Evolutionary conservation across 1,284 basidiomycete genomes (phyloP), one percentile per base, ranked within the genome.

Genomic region (Volvariella volvacea): DNA sequence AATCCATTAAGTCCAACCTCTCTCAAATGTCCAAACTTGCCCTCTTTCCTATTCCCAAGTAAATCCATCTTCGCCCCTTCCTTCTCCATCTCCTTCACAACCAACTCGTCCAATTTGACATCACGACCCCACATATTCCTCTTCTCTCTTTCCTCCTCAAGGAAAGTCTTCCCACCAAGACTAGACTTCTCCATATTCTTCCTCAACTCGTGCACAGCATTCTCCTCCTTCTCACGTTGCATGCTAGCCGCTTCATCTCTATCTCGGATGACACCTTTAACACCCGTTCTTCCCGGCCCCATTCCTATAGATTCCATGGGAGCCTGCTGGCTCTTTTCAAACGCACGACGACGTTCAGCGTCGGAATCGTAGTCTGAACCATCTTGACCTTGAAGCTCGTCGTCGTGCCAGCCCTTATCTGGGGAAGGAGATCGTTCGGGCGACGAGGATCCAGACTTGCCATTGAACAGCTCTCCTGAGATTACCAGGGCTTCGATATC

Each of bases 221-320:
- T 63, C 4, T 65, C 66, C 14, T 67, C 65, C 51, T 71, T 75
- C 19, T 71, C 68, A 12, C 72, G 69, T 39, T 74, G 68, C 21
- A 77, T 57, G 32, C 65, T 61, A n/a, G 66, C 71, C 1, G 83
- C 83, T 55, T 90, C 87, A 47, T 80, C 71, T 31, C 77, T 71
- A 60, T 90, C 87, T 21, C 85, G 74, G 47, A 90, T 85, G 48
- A 90, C 88, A 28, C 87, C 88, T 53, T 90, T 90, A 41, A 90
- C 87, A 21, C 87, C 87, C 3, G 87, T 90, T 19, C 88, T 72
- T 1, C 87, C 87, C 6, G 83, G 83, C 4, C 81, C 86, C 83
- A 89, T 84, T n/a, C 86, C 86, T 47, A 88, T 84, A 9, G 78
- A 77, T 55, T 61, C 68, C 50, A 53, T 39, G 39, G 62, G 60